phyloP scores from a whole-genome alignment of 2,329 filamentous ascomycete species.

The Sporothrix pallida region DNA sequence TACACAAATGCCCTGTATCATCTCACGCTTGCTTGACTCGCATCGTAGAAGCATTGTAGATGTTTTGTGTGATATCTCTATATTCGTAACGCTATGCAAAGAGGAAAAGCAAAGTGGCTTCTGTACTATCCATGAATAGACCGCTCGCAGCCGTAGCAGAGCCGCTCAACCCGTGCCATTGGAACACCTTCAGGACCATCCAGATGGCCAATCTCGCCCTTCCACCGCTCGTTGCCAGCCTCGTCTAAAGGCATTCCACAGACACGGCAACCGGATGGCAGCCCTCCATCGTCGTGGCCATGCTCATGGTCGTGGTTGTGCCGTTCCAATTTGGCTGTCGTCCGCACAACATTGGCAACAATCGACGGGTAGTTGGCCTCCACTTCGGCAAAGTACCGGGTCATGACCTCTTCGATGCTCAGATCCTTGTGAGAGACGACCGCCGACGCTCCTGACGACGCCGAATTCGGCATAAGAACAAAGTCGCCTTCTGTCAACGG shows the following conservation, averaged over 20 bases:
- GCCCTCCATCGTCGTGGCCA: not conserved
- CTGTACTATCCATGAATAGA: constrained; percentile 59
- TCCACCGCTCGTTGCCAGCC: constrained; percentile 67
- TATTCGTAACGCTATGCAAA: constrained; percentile 16
- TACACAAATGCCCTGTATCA: constrained; percentile 19
- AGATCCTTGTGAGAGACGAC: constrained; percentile 73
- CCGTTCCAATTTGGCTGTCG: constrained; percentile 77
- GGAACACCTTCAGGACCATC: constrained; percentile 41
- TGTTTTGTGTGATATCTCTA: not conserved
- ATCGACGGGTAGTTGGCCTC: constrained; percentile 88
- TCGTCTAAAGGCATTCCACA: constrained; percentile 72
- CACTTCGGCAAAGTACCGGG: constrained; percentile 83
- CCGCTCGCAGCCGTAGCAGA: constrained; percentile 78
- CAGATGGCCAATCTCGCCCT: constrained; percentile 62
- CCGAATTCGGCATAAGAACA: constrained; percentile 50
- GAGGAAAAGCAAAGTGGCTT: not conserved
- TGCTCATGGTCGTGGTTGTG: not conserved
- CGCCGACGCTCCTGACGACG: constrained; percentile 35
- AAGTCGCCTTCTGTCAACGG: constrained; percentile 38
- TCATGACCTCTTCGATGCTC: constrained; percentile 90
- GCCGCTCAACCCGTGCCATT: constrained; percentile 42
- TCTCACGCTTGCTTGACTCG: constrained; percentile 8
- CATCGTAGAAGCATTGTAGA: not conserved
- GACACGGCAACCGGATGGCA: constrained; percentile 60
- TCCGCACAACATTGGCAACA: constrained; percentile 93